phyloP scores from a whole-genome alignment of 306 rosid species.

The Rosa chinensis region DNA sequence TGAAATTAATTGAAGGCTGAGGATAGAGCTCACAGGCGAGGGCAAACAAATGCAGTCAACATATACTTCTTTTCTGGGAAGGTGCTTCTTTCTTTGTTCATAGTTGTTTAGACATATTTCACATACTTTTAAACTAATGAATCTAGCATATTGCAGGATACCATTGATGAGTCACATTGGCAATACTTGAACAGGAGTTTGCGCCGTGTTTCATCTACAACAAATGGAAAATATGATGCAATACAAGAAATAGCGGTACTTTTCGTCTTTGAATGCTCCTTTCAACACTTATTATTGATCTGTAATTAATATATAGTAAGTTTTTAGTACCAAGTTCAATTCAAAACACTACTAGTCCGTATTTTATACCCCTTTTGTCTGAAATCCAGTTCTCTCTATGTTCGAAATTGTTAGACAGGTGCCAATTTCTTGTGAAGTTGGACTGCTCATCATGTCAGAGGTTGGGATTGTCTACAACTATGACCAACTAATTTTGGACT shows the following conservation, averaged over 20 bases:
- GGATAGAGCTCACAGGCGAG: conserved; percentile 97
- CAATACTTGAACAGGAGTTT: conserved; percentile 69
- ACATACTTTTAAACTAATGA: conserved; percentile 25
- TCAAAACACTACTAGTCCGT: neutral
- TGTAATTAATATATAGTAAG: neutral
- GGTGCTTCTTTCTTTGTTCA: conserved; percentile 50
- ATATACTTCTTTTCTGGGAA: conserved; percentile 81
- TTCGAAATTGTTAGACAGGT: neutral
- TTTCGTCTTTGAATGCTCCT: neutral
- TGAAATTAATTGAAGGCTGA: conserved; percentile 71
- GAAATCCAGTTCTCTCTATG: neutral
- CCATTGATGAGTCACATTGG: conserved; percentile 82
- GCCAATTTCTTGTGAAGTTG: neutral
- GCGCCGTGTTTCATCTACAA: conserved; percentile 73
- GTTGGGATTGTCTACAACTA: neutral
- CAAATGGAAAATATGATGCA: conserved; percentile 83
- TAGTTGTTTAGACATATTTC: conserved; percentile 21
- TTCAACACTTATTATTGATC: neutral
- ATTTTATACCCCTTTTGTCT: neutral
- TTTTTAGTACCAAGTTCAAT: neutral
- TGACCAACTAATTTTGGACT: neutral
- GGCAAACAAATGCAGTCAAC: conserved; percentile 91
- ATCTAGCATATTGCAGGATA: conserved; percentile 55
- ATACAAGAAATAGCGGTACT: conserved; percentile 67
- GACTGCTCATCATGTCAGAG: neutral